A percentile compares a stretch with the other conserved stretches of the same genome.
Conservation (phyloP, 257 asterid species). For the Verbascum thapsus region DNA sequence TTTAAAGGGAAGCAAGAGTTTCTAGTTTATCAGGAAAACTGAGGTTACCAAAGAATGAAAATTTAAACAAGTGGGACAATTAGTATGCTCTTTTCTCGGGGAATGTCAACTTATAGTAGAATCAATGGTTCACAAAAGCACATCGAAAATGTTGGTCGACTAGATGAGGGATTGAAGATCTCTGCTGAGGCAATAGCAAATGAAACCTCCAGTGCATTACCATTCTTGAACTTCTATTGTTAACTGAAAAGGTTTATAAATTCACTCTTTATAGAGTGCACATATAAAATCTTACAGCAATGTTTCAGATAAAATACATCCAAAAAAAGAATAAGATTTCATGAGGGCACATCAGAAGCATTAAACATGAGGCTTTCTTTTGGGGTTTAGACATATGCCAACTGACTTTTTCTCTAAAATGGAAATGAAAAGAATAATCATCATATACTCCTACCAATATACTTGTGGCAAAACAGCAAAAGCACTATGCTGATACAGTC, state of each 20-base stretch:
- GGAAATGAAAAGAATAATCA: neutral
- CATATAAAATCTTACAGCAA: neutral
- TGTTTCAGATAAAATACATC: neutral
- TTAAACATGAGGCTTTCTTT: neutral
- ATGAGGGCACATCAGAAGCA: neutral
- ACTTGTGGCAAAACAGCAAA: neutral
- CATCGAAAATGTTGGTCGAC: neutral
- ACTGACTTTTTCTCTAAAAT: too few species aligned
- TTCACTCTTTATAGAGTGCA: neutral
- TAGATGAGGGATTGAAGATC: neutral
- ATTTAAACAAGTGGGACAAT: neutral
- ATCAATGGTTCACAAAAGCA: neutral
- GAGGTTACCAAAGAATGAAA: neutral
- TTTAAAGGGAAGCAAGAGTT: neutral
- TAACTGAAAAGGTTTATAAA: too few species aligned
- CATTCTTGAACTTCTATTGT: neutral
- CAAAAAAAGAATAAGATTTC: neutral
- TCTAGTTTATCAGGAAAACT: neutral
- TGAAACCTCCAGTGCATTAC: neutral
- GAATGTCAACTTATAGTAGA: neutral
- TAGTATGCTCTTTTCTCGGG: neutral
- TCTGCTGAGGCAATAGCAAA: conserved; percentile 3
- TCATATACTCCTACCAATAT: neutral
- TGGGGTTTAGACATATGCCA: neutral
- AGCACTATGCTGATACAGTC: neutral